phyloP scores from a whole-genome alignment of 2,329 filamentous ascomycete species.

The Aspergillus sp. region DNA sequence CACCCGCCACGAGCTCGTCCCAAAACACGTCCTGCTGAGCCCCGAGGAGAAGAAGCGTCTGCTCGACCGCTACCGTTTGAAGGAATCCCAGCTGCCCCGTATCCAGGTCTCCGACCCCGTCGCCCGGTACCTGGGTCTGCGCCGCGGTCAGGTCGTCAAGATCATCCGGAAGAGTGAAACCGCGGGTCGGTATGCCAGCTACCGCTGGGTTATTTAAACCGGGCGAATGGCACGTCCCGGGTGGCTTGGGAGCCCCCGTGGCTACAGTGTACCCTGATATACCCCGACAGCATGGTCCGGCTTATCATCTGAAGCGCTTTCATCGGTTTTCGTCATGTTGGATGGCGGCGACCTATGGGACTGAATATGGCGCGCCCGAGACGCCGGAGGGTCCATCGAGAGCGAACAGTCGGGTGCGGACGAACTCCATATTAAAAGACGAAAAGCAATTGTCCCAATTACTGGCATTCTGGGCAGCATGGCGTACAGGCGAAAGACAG shows the following conservation, averaged over 20 bases:
- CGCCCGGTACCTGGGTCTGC: slow-evolving; percentile 84
- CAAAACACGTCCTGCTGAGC: slow-evolving; percentile 86
- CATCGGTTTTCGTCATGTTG: no score
- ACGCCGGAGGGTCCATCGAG: background rate
- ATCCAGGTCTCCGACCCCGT: slow-evolving; percentile 92
- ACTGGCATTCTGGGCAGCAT: slow-evolving; percentile 37
- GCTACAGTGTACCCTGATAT: background rate
- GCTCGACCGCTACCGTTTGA: slow-evolving; percentile 85
- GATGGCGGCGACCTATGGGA: background rate
- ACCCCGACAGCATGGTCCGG: background rate
- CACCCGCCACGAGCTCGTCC: slow-evolving; percentile 94
- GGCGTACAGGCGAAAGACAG: slow-evolving; percentile 35
- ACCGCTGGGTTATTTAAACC: slow-evolving; percentile 62
- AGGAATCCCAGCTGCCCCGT: slow-evolving; percentile 93
- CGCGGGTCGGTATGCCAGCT: slow-evolving; percentile 93
- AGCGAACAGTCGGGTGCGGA: background rate
- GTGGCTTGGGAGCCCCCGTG: background rate
- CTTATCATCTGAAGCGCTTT: no score
- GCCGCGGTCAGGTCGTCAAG: slow-evolving; percentile 93
- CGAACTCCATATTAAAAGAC: background rate
- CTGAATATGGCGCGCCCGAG: background rate
- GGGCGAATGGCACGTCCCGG: no score
- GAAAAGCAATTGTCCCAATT: slow-evolving; percentile 18
- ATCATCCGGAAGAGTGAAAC: slow-evolving; percentile 96
- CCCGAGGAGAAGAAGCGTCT: slow-evolving; percentile 84